These are phyloP conservation scores for Trichoderma gracile DNA, from an alignment of 2,329 filamentous ascomycete species.

Conservation along the genomic window DNA sequence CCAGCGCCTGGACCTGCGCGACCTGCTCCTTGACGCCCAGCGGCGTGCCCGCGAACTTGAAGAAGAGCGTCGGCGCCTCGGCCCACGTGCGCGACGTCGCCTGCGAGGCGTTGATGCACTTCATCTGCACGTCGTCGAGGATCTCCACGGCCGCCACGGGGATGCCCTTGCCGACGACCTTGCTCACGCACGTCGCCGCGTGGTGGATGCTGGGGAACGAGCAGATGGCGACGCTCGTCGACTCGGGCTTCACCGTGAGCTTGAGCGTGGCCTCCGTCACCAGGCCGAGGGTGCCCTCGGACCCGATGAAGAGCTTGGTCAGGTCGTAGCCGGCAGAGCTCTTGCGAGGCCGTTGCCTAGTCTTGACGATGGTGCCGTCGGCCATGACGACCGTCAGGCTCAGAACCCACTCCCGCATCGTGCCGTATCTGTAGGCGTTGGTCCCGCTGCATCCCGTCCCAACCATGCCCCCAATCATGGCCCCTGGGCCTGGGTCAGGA, in stretches of 20 bases:
- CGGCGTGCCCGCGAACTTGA: constrained; percentile 77
- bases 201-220: constrained; percentile 60
- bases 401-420: constrained; percentile 93
- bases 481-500: constrained; percentile 85
- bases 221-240: constrained; percentile 77
- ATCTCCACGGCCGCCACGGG: constrained; percentile 92
- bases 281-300: constrained; percentile 86
- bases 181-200: constrained; percentile 77
- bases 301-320: constrained; percentile 85
- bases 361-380: constrained; percentile 88
- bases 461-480: constrained; percentile 89
- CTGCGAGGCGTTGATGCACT: constrained; percentile 64
- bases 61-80: constrained; percentile 76
- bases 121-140: constrained; percentile 88
- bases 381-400: constrained; percentile 84
- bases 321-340: constrained; percentile 90
- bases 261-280: constrained; percentile 91
- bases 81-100: constrained; percentile 67
- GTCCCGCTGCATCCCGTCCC: constrained; percentile 75
- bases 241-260: constrained; percentile 76
- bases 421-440: constrained; percentile 89
- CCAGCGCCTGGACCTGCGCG: constrained; percentile 62
- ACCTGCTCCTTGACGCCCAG: constrained; percentile 77
- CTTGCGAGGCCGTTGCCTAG: constrained; percentile 82
- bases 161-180: constrained; percentile 77